These are phyloP conservation scores for Byssothecium circinans DNA, from an alignment of 2,329 filamentous ascomycete species.

Conservation along the genomic window DNA sequence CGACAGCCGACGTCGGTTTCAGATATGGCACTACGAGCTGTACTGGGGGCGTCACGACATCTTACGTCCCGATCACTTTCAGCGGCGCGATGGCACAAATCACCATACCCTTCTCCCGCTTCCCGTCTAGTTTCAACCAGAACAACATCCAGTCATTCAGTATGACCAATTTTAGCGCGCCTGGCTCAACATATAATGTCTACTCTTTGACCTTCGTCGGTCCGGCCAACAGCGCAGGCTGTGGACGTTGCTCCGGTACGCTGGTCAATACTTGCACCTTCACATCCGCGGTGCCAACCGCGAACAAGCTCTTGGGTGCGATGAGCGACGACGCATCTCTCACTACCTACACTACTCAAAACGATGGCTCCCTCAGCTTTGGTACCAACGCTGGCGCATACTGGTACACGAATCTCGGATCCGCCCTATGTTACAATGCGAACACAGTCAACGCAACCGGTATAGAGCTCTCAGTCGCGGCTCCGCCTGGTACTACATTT, in stretches of 20 bases:
- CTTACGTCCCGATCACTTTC: constrained; percentile 7
- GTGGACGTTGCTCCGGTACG: constrained; percentile 2
- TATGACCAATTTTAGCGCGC: constrained; percentile 4
- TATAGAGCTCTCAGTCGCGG: constrained; percentile 8
- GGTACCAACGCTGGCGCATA: constrained; percentile 3
- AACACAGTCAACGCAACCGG: constrained; percentile 9
- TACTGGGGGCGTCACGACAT: constrained; percentile 5
- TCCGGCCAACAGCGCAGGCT: constrained; percentile 3
- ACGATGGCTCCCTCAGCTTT: constrained; percentile 7
- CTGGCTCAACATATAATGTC: constrained; percentile 4
- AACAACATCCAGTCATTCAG: constrained; percentile 6
- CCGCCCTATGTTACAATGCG: constrained; percentile 10
- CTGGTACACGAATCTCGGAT: constrained; percentile 10
- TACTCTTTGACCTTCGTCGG: constrained; percentile 7
- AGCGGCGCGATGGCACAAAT: neutral
- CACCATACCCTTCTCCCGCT: constrained; percentile 5
- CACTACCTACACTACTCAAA: constrained; percentile 4
- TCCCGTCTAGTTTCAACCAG: constrained; percentile 4
- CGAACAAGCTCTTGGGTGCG: constrained; percentile 2
- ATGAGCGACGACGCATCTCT: constrained; percentile 3
- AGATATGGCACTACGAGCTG: constrained; percentile 4
- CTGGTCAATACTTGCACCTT: constrained; percentile 5
- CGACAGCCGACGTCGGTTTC: constrained; percentile 6
- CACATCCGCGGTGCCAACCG: neutral
- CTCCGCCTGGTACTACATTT: constrained; percentile 6